Evolutionary conservation across 768 basidiomycete genomes (phyloP), one percentile per base, ranked within the genome.

Genomic region (Termitomyces sp.): DNA sequence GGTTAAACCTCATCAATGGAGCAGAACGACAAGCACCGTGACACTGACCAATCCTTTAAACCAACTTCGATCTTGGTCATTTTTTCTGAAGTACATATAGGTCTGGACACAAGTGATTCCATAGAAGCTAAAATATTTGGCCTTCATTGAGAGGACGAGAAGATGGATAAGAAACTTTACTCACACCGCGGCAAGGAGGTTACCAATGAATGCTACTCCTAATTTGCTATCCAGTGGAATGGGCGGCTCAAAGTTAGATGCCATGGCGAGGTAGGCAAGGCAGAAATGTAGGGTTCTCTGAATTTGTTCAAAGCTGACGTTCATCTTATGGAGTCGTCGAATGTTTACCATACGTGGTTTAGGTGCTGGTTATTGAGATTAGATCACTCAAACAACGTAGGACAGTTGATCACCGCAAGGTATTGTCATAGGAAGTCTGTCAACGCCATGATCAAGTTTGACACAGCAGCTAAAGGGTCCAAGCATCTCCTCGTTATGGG

Each of bases 41-140:
- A 9, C 10, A 56, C 63, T 16, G 51, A 61, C 63, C 38, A 61
- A 20, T 28, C 58, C 43, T 48, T 44, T 56, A 33, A 64, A 61
- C 35, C 60, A 61, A 23, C 5, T 5, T 23, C 50, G 28, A 20
- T 64, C 63, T 33, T 43, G 56, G 14, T 12, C 50, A 46, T 23
- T 56, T 26, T 56, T 54, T 35, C 30, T 64, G 41, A 20, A 59
- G 40, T 61, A 64, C 46, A 57, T 59, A 55, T 61, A 64, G 16
- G 49, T 61, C 48, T 64, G 63, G 6, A 64, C 58, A 43, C 63
- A 64, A 36, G 63, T 62, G n/a, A 64, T 62, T 13, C 63, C 63
- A 13, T 62, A 64, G 41, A 64, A 60, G 32, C 82, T 84, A 28
- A 2, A 32, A 46, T 54, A 54, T 54, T n/a, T 26, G 14, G 1